Conservation (phyloP, 805 yeast genomes). For the Candida rishiriensis region DNA sequence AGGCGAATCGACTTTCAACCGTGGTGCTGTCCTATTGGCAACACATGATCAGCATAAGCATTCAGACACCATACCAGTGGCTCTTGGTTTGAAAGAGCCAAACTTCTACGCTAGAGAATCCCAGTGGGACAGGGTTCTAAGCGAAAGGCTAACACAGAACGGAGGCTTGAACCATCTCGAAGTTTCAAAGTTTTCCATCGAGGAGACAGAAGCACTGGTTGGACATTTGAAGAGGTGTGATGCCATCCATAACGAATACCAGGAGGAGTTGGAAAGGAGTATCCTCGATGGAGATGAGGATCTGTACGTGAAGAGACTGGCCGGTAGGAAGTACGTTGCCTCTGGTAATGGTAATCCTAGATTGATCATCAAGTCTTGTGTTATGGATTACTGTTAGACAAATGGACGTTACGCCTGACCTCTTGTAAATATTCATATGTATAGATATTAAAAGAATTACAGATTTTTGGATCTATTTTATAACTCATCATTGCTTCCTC, state of each 20-base stretch:
- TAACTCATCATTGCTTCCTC: constrained; percentile 8
- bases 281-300: constrained; percentile 9
- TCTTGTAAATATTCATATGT: constrained; percentile 12
- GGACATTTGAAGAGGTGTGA: constrained; percentile 38
- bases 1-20: constrained; percentile 47
- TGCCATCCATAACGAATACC: constrained; percentile 32
- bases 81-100: constrained; percentile 41
- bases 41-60: constrained; percentile 52
- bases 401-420: background rate
- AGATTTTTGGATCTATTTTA: too few species aligned
- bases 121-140: constrained; percentile 52
- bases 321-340: constrained; percentile 46
- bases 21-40: constrained; percentile 65
- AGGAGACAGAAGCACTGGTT: constrained; percentile 41
- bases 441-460: too few species aligned
- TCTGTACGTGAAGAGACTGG: constrained; percentile 30
- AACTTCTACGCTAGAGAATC: constrained; percentile 51
- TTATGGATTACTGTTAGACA: constrained; percentile 29
- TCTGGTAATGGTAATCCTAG: constrained; percentile 68
- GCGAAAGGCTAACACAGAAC: constrained; percentile 37
- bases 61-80: constrained; percentile 55
- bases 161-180: constrained; percentile 28
- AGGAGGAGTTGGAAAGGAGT: constrained; percentile 23
- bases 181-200: constrained; percentile 39
- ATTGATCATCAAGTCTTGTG: constrained; percentile 40